phyloP scores from a whole-genome alignment of 306 rosid species.

The Dalbergia cultrata region DNA sequence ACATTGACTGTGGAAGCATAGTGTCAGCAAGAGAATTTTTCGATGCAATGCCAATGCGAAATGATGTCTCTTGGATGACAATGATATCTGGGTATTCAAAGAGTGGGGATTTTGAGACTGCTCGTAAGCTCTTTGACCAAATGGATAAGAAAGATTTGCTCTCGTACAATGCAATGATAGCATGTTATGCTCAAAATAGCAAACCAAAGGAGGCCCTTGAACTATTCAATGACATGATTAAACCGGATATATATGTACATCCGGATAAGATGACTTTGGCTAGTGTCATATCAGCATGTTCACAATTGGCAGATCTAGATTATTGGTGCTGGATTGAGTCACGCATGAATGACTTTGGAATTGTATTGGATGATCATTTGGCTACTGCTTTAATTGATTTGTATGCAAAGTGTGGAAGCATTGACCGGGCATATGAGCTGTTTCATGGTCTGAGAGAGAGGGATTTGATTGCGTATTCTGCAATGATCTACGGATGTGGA shows the following conservation, averaged over 20 bases:
- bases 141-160: constrained; percentile 60
- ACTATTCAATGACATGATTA: constrained; percentile 67
- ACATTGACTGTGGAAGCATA: constrained; percentile 55
- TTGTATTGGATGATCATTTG: constrained; percentile 79
- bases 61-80: constrained; percentile 66
- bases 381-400: constrained; percentile 78
- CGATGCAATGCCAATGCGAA: constrained; percentile 67
- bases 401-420: constrained; percentile 77
- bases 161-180: constrained; percentile 70
- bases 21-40: constrained; percentile 62
- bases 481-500: constrained; percentile 85
- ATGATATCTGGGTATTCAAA: constrained; percentile 77
- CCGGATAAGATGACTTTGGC: constrained; percentile 79
- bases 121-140: constrained; percentile 63
- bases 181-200: constrained; percentile 80
- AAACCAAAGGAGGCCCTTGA: constrained; percentile 73
- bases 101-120: constrained; percentile 68
- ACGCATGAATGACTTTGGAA: constrained; percentile 58
- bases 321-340: constrained; percentile 63
- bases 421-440: constrained; percentile 67
- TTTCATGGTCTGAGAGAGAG: constrained; percentile 61
- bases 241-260: constrained; percentile 46
- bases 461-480: constrained; percentile 85
- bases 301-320: constrained; percentile 69
- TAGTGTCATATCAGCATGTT: constrained; percentile 76